These are phyloP conservation scores for Verticillium albo-atrum DNA, from an alignment of 2,329 filamentous ascomycete species.

Conservation along the genomic window DNA sequence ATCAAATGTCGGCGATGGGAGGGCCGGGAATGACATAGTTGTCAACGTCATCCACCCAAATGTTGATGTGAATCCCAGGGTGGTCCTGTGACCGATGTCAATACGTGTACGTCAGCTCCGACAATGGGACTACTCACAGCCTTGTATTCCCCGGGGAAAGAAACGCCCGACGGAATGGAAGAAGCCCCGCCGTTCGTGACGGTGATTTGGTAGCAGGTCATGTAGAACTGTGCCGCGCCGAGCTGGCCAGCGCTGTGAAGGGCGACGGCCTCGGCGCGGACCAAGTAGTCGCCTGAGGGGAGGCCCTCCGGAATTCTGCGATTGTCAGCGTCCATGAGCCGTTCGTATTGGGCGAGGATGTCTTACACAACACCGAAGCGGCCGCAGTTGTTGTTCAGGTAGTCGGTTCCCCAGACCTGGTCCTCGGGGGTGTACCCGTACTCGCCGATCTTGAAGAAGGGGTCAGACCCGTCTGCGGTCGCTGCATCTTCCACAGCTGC, in stretches of 20 bases:
- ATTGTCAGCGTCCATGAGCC: not conserved
- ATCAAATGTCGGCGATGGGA: constrained; percentile 2
- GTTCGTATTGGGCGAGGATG: not conserved
- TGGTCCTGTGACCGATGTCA: not conserved
- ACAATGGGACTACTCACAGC: not conserved
- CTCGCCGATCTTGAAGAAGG: constrained; percentile 50
- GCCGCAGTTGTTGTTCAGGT: constrained; percentile 6
- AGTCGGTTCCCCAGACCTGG: constrained; percentile 7
- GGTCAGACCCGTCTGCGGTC: constrained; percentile 34
- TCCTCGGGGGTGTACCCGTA: constrained; percentile 24
- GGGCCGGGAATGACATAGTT: constrained; percentile 12
- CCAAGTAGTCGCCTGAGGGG: constrained; percentile 36
- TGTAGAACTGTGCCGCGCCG: constrained; percentile 14
- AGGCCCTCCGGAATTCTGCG: constrained; percentile 29
- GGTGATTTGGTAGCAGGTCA: constrained; percentile 15
- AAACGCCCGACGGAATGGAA: constrained; percentile 14
- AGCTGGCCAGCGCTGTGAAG: constrained; percentile 30
- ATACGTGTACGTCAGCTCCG: not conserved
- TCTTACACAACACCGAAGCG: not conserved
- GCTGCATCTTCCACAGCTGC: constrained; percentile 41
- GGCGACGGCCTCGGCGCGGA: constrained; percentile 39
- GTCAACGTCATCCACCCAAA: not conserved
- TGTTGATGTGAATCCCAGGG: constrained; percentile 1
- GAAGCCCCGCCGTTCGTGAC: constrained; percentile 19
- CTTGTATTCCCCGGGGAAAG: constrained; percentile 10